A percentile compares a stretch with the other conserved stretches of the same genome.
Evolutionary conservation across 2,329 filamentous ascomycete genomes (phyloP).

Genomic region (Calycina herbarum): DNA sequence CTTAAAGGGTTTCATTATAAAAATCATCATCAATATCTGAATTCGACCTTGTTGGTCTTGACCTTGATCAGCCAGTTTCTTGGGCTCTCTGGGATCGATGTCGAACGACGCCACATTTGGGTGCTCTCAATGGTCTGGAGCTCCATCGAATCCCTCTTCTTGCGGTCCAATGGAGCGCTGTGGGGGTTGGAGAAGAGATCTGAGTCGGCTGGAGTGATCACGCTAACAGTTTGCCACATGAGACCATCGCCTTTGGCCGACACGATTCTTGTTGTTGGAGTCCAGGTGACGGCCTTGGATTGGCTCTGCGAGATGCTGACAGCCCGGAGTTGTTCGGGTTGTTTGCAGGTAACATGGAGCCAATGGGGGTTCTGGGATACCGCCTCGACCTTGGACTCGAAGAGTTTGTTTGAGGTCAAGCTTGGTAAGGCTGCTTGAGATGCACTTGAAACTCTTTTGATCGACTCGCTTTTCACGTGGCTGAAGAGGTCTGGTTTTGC

Average conservation of each 20-base stretch:
- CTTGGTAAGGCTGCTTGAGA: slow-evolving; percentile 14
- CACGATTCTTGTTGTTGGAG: slow-evolving; percentile 2
- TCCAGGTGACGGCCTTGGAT: slow-evolving; percentile 11
- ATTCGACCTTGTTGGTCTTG: slow-evolving; percentile 24
- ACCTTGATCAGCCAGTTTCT: slow-evolving; percentile 29
- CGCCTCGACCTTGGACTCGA: slow-evolving; percentile 10
- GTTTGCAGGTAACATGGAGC: slow-evolving; percentile 18
- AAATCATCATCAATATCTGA: slow-evolving; percentile 25
- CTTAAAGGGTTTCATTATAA: background rate
- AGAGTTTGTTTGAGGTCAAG: slow-evolving; percentile 24
- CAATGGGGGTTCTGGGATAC: slow-evolving; percentile 17
- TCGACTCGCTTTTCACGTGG: slow-evolving; percentile 12
- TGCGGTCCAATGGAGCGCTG: slow-evolving; percentile 24
- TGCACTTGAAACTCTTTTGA: background rate
- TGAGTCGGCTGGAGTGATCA: background rate
- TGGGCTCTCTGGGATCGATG: slow-evolving; percentile 19
- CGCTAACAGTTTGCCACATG: slow-evolving; percentile 24
- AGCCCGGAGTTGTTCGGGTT: background rate
- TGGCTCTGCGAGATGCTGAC: background rate
- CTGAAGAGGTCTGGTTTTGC: background rate
- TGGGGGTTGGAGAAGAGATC: slow-evolving; percentile 23
- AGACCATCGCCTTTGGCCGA: slow-evolving; percentile 6
- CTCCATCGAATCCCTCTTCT: slow-evolving; percentile 19
- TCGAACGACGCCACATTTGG: slow-evolving; percentile 26
- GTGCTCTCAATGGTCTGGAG: slow-evolving; percentile 23